A percentile compares a stretch with the other conserved stretches of the same genome.
phyloP scores from a whole-genome alignment of 169 alveolate species.

The Eimeria maxima region DNA sequence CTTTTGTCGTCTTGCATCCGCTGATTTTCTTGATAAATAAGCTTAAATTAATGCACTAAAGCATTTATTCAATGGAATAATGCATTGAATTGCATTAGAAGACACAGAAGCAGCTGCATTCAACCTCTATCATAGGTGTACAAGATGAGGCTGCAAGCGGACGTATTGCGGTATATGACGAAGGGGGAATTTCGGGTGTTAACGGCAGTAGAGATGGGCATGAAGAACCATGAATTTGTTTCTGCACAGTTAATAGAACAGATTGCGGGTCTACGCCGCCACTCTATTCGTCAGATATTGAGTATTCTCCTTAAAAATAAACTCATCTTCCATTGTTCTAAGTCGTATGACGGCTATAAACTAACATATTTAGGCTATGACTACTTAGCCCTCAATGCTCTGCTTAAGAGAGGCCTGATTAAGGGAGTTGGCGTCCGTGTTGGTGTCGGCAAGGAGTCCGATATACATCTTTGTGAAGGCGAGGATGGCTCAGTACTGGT shows the following conservation, averaged over 20 bases:
- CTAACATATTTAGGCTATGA: constrained; percentile 99
- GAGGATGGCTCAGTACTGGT: constrained; percentile 94
- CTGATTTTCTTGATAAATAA: no score
- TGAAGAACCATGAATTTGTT: constrained; percentile 99
- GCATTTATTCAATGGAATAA: no score
- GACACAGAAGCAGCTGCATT: background rate
- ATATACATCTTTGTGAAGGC: constrained; percentile 97
- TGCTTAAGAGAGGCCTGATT: constrained; percentile 96
- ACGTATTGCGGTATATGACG: constrained; percentile 87
- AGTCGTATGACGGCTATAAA: constrained; percentile 98
- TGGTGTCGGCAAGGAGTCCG: constrained; percentile 99
- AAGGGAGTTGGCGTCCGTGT: constrained; percentile 95
- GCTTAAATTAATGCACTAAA: no score
- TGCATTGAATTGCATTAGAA: no score
- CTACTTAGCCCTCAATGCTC: constrained; percentile 98
- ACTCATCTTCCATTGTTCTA: constrained; percentile 95
- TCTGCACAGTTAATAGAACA: constrained; percentile 97
- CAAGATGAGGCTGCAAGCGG: constrained; percentile 84
- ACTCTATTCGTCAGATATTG: constrained; percentile 93
- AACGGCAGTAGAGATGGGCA: constrained; percentile 98
- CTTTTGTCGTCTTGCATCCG: no score
- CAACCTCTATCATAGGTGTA: no score
- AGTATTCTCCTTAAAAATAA: constrained; percentile 95
- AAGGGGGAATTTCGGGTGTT: constrained; percentile 88
- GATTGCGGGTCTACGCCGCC: constrained; percentile 97